Evolutionary conservation across 2,329 filamentous ascomycete species (phyloP).

Genomic region (Pseudodiploospora longispora): DNA sequence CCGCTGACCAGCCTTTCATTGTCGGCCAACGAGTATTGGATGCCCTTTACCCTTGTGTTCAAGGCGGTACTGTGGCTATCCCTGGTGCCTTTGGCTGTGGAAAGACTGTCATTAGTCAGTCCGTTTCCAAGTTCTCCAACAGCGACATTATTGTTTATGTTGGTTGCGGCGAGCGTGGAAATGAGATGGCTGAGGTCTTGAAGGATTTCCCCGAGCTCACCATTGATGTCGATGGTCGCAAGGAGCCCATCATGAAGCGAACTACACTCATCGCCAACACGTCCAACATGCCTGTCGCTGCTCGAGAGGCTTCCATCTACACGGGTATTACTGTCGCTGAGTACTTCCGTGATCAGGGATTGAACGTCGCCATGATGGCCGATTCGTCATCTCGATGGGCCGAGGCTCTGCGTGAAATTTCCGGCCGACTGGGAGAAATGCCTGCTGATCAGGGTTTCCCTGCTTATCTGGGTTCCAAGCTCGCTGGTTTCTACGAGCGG

Average conservation of each 20-base stretch:
- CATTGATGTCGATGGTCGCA: constrained; percentile 87
- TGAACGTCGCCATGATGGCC: constrained; percentile 99
- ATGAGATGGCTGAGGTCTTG: constrained; percentile 99
- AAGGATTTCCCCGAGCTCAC: constrained; percentile 99
- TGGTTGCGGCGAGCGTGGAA: constrained; percentile 83
- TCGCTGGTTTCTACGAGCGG: constrained; percentile 98
- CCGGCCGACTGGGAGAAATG: constrained; percentile 98
- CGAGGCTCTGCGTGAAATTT: constrained; percentile 96
- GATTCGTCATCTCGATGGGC: constrained; percentile 98
- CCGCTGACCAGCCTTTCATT: constrained; percentile 83
- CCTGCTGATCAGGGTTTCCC: constrained; percentile 99
- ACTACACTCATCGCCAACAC: constrained; percentile 98
- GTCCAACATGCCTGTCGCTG: constrained; percentile 98
- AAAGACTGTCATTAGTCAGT: constrained; percentile 98
- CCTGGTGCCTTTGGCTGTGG: constrained; percentile 97
- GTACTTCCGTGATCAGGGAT: constrained; percentile 95
- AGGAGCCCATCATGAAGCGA: constrained; percentile 99
- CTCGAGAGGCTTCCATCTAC: constrained; percentile 97
- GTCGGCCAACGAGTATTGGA: constrained; percentile 96
- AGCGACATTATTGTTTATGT: constrained; percentile 98
- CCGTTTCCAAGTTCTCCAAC: constrained; percentile 99
- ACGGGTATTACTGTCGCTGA: constrained; percentile 91
- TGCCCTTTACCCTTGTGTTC: constrained; percentile 90
- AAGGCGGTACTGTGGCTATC: constrained; percentile 96
- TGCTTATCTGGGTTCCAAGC: constrained; percentile 90